These are phyloP conservation scores for Stachybotrys echinatus DNA, from an alignment of 2,329 filamentous ascomycete species.

Conservation along the genomic window DNA sequence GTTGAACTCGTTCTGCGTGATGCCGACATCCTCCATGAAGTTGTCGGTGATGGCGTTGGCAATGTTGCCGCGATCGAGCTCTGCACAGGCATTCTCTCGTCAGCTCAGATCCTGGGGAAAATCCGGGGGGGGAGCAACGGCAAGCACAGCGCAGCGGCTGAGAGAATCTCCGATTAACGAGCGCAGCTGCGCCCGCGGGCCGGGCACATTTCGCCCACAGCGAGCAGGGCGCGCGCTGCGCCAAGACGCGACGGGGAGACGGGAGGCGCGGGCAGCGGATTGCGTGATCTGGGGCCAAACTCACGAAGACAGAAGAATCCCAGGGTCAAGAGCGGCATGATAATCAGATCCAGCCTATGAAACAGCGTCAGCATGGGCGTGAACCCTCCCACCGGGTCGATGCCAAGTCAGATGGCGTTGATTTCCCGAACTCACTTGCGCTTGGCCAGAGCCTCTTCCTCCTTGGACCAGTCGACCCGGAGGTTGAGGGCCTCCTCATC, in stretches of 20 bases:
- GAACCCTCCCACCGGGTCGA: not conserved
- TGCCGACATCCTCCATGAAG: constrained; percentile 43
- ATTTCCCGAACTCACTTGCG: constrained; percentile 24
- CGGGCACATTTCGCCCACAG: not conserved
- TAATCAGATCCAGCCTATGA: constrained; percentile 29
- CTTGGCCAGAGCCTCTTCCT: constrained; percentile 31
- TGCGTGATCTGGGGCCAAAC: constrained; percentile 7
- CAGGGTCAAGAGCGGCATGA: constrained; percentile 35
- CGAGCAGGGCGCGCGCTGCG: no score
- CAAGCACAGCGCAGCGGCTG: no score
- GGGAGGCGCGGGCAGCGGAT: not conserved
- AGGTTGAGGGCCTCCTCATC: constrained; percentile 24
- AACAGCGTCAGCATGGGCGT: not conserved
- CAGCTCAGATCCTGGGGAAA: not conserved
- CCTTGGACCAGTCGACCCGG: constrained; percentile 24
- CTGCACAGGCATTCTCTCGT: constrained; percentile 11
- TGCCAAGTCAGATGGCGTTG: not conserved
- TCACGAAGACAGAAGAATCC: constrained; percentile 37
- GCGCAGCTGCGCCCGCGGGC: no score
- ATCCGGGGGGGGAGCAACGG: no score
- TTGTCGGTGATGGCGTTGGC: constrained; percentile 42
- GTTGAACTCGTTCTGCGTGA: constrained; percentile 47
- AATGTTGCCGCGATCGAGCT: constrained; percentile 37
- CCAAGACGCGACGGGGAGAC: not conserved
- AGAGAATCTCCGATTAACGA: not conserved